phyloP scores from a whole-genome alignment of 73 alveolate species.

The Urostyla sp. region DNA sequence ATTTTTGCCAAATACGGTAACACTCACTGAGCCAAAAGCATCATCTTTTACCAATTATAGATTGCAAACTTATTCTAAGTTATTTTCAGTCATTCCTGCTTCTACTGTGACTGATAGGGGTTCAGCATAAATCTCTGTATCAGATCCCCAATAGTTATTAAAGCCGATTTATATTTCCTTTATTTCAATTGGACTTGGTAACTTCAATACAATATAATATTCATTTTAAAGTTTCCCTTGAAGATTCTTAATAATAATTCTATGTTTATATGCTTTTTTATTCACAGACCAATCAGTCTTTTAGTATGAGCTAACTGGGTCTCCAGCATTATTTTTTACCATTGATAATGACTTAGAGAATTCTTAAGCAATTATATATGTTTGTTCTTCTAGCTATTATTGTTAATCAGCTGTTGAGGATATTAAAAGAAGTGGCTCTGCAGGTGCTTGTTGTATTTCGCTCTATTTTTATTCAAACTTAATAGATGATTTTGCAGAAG shows the following conservation, averaged over 20 bases:
- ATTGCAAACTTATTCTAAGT: conserved; percentile 18
- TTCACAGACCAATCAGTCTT: conserved; percentile 68
- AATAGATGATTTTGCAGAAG: too few relatives aligned
- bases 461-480: too few relatives aligned
- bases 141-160: conserved; percentile 69
- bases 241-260: conserved; percentile 38
- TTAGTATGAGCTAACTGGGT: not conserved
- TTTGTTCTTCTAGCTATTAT: conserved; percentile 11
- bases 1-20: conserved; percentile 59
- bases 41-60: conserved; percentile 61
- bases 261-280: conserved; percentile 64
- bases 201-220: conserved; percentile 50
- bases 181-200: conserved; percentile 28
- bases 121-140: conserved; percentile 63
- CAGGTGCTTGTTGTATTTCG: too few relatives aligned
- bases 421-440: not conserved
- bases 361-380: not conserved
- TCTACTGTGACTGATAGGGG: conserved; percentile 68
- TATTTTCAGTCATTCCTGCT: conserved; percentile 62
- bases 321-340: conserved; percentile 33
- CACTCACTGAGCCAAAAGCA: conserved; percentile 63
- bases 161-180: conserved; percentile 66
- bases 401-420: too few relatives aligned
- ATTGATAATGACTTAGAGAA: conserved; percentile 50
- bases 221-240: conserved; percentile 29